Percentiles rank a stretch among this genome's conserved stretches.
Evolutionary conservation across 2,329 filamentous ascomycete genomes (phyloP).

Genomic region (Exophiala calicioides): DNA sequence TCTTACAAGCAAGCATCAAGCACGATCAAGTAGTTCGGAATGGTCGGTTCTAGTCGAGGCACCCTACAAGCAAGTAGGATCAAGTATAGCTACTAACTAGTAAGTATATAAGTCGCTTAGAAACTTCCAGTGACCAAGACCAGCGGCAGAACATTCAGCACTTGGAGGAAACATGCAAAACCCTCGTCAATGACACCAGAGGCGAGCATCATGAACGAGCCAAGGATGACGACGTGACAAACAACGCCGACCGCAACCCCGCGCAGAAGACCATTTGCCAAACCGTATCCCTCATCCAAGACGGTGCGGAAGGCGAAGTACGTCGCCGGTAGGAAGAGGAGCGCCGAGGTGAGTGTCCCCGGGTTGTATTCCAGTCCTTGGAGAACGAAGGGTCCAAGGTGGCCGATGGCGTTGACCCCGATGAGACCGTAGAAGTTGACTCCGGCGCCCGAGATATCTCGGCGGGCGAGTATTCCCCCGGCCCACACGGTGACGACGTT

Average conservation of each 20-base stretch:
- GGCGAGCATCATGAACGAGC: not conserved
- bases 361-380: not conserved
- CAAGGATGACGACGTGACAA: not conserved
- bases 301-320: not conserved
- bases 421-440: not conserved
- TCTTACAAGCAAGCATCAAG: too few species aligned
- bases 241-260: not conserved
- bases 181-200: not conserved
- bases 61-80: too few species aligned
- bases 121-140: slow-evolving; percentile 1
- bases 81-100: too few species aligned
- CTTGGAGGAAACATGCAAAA: not conserved
- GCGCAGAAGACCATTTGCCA: not conserved
- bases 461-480: not conserved
- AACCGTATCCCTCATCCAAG: not conserved
- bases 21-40: too few species aligned
- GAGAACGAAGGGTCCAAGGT: not conserved
- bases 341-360: not conserved
- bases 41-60: too few species aligned
- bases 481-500: not conserved
- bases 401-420: not conserved
- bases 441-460: not conserved
- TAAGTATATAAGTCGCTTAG: too few species aligned
- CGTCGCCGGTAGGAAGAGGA: not conserved
- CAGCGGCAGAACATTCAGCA: slow-evolving; percentile 1